Percentiles rank a stretch among this genome's conserved stretches.
Evolutionary conservation across 768 basidiomycete genomes (phyloP).

Genomic region (Rhodosporidiobolus odoratus): DNA sequence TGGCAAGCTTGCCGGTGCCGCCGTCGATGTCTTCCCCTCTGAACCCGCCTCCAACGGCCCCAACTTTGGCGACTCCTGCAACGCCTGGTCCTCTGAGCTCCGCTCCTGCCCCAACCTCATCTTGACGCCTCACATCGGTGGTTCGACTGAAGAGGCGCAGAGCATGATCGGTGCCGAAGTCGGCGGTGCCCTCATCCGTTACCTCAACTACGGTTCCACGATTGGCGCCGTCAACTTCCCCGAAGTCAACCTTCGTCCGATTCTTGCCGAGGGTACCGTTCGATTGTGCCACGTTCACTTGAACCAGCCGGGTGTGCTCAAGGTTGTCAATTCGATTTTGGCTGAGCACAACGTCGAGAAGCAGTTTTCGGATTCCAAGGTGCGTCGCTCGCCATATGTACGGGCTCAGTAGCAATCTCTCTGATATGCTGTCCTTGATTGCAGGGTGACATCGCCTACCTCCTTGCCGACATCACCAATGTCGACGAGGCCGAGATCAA

Average conservation of each 20-base stretch:
- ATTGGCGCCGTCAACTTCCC: constrained; percentile 97
- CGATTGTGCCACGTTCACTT: constrained; percentile 92
- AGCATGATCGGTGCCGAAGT: constrained; percentile 96
- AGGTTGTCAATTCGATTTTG: constrained; percentile 86
- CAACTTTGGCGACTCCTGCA: constrained; percentile 77
- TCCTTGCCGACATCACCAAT: constrained; percentile 93
- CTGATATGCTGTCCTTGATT: neutral
- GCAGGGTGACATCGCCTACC: constrained; percentile 79
- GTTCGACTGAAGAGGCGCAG: constrained; percentile 98
- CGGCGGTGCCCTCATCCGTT: constrained; percentile 71
- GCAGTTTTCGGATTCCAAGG: constrained; percentile 77
- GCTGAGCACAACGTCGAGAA: constrained; percentile 97
- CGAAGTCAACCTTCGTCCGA: constrained; percentile 90
- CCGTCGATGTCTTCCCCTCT: constrained; percentile 88
- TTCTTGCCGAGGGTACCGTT: constrained; percentile 73
- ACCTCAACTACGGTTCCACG: constrained; percentile 86
- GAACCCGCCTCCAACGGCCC: constrained; percentile 90
- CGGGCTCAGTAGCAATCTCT: neutral
- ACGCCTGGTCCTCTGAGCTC: constrained; percentile 72
- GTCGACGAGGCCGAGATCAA: constrained; percentile 76
- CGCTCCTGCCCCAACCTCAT: constrained; percentile 80
- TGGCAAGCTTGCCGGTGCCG: constrained; percentile 83
- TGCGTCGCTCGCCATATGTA: constrained; percentile 36
- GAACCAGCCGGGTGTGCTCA: constrained; percentile 88
- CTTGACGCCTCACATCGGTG: constrained; percentile 96